Conservation (phyloP, 1,284 basidiomycete species). For the Cryptococcus sp. region DNA sequence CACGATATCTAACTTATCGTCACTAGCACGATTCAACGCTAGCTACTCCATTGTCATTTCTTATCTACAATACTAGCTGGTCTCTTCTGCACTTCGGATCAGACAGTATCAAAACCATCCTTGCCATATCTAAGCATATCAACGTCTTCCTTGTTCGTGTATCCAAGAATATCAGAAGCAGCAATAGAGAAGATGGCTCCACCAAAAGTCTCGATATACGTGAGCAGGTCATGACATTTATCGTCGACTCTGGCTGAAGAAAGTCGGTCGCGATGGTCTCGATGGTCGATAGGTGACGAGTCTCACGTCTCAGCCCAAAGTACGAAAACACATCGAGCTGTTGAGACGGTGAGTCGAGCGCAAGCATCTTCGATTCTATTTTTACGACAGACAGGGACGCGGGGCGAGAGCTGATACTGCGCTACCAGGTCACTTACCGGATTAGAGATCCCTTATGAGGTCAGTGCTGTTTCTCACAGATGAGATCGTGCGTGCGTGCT, state of each 20-base stretch:
- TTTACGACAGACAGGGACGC: too few relatives aligned
- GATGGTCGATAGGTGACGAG: slow-evolving; percentile 38
- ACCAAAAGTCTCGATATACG: slow-evolving; percentile 21
- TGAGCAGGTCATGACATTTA: slow-evolving; percentile 1
- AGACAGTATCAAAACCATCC: too few relatives aligned
- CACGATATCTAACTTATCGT: too few relatives aligned
- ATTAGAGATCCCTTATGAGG: slow-evolving; percentile 50
- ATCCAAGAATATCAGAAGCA: too few relatives aligned
- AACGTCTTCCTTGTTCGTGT: too few relatives aligned
- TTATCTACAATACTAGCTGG: too few relatives aligned
- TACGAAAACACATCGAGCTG: slow-evolving; percentile 47
- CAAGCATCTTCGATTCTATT: not conserved
- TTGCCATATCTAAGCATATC: too few relatives aligned
- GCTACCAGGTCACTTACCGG: slow-evolving; percentile 36
- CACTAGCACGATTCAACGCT: too few relatives aligned
- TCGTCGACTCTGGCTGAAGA: not conserved
- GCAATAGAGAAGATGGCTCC: slow-evolving; percentile 16
- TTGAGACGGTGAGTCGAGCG: slow-evolving; percentile 37
- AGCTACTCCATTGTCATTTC: too few relatives aligned
- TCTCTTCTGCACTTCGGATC: too few relatives aligned
- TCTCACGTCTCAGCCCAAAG: slow-evolving; percentile 47
- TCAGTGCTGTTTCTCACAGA: slow-evolving; percentile 15
- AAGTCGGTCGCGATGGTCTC: not conserved
- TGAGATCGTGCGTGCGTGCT: not conserved
- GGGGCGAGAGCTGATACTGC: slow-evolving; percentile 4